phyloP scores from a whole-genome alignment of 129 eudicot species.

The Artemisia argyi region DNA sequence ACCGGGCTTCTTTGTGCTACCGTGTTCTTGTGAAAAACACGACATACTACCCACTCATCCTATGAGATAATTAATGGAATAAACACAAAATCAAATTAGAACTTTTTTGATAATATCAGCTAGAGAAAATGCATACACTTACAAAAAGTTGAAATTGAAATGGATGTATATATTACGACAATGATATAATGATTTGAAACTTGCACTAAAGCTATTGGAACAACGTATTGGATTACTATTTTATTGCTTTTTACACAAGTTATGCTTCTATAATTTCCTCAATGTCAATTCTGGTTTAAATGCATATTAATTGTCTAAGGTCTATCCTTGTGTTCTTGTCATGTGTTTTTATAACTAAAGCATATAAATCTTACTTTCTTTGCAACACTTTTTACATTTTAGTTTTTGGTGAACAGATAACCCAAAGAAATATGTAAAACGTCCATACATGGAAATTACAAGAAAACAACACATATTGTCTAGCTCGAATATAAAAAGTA shows the following conservation, averaged over 20 bases:
- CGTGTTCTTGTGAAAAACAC: slow-evolving; percentile 35
- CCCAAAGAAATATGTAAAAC: too few species aligned
- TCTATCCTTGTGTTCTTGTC: too few species aligned
- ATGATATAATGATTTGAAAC: background rate
- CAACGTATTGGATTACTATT: background rate
- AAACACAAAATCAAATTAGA: background rate
- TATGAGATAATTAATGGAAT: background rate
- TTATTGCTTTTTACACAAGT: slow-evolving; percentile 11
- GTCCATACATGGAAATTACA: too few species aligned
- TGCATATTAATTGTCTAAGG: slow-evolving; percentile 9
- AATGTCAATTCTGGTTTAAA: background rate
- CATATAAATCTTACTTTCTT: too few species aligned
- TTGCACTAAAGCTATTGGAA: background rate
- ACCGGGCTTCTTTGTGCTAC: slow-evolving; percentile 21
- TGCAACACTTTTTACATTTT: too few species aligned
- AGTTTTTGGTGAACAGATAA: too few species aligned
- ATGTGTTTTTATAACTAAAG: too few species aligned
- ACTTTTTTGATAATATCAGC: background rate
- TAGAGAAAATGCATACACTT: too few species aligned
- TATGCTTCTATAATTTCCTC: background rate
- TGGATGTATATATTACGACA: background rate
- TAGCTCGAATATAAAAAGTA: too few species aligned
- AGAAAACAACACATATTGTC: too few species aligned
- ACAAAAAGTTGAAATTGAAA: too few species aligned
- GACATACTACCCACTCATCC: slow-evolving; percentile 56